phyloP scores from a whole-genome alignment of 306 rosid species.

The Castanea mollissima region DNA sequence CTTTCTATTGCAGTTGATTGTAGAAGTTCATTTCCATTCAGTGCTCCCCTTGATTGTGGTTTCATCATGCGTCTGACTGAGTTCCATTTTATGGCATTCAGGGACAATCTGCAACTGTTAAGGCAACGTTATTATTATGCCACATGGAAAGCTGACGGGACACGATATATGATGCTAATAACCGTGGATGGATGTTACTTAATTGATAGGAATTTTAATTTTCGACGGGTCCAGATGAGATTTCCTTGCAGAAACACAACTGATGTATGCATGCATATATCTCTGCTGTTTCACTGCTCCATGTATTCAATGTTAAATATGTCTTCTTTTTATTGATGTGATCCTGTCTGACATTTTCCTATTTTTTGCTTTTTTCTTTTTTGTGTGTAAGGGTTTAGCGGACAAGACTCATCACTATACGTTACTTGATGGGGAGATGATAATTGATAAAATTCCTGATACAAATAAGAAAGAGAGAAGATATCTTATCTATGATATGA shows the following conservation, averaged over 20 bases:
- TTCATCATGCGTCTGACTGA: conserved; percentile 19
- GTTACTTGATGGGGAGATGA: conserved; percentile 95
- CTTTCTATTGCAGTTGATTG: conserved; percentile 14
- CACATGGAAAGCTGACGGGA: conserved; percentile 99
- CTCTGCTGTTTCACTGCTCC: conserved; percentile 15
- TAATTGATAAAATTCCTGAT: conserved; percentile 85
- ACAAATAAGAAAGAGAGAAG: conserved; percentile 87
- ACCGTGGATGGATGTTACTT: conserved; percentile 91
- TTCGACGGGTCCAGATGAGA: conserved; percentile 96
- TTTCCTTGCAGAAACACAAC: conserved; percentile 76
- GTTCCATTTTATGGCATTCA: conserved; percentile 38
- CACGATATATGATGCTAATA: conserved; percentile 94
- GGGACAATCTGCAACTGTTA: conserved; percentile 85
- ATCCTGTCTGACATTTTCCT: conserved; percentile 28
- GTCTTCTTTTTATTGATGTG: conserved; percentile 24
- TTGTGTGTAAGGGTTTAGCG: conserved; percentile 46
- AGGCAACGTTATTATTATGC: conserved; percentile 96
- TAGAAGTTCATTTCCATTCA: neutral
- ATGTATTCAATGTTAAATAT: conserved; percentile 5
- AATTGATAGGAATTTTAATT: conserved; percentile 80
- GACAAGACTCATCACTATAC: conserved; percentile 85
- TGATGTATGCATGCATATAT: conserved; percentile 53
- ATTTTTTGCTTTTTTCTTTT: neutral
- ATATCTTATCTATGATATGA: conserved; percentile 93
- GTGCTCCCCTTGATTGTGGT: conserved; percentile 15